Evolutionary conservation across 331 rosid species (phyloP).

Genomic region (Acacia pycnantha): DNA sequence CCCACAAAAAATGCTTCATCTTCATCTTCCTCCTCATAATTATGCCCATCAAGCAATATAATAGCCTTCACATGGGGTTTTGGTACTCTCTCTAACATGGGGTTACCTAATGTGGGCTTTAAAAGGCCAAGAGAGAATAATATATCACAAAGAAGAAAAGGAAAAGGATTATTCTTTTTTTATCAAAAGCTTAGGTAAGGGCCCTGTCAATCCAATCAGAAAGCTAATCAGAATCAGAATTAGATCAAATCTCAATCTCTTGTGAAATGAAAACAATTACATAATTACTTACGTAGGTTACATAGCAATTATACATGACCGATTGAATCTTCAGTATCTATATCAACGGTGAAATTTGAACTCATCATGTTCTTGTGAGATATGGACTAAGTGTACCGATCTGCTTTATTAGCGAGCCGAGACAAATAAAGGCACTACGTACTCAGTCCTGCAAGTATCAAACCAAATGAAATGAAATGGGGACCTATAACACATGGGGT

Average conservation of each 20-base stretch:
- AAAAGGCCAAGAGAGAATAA: constrained; percentile 27
- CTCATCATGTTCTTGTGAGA: background rate
- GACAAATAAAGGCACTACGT: constrained; percentile 54
- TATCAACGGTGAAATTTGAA: background rate
- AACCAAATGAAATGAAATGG: constrained; percentile 43
- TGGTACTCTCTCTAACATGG: constrained; percentile 48
- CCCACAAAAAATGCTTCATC: constrained; percentile 45
- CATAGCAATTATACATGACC: background rate
- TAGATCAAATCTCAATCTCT: background rate
- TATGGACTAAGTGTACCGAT: background rate
- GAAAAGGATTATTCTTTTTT: background rate
- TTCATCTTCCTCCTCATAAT: constrained; percentile 32
- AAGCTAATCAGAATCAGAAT: background rate
- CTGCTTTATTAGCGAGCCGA: constrained; percentile 16
- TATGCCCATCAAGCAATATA: constrained; percentile 58
- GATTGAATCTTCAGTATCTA: background rate
- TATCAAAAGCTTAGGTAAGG: background rate
- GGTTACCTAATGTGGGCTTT: constrained; percentile 60
- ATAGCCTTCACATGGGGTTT: constrained; percentile 83
- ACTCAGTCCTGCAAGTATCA: constrained; percentile 35
- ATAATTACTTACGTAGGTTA: background rate
- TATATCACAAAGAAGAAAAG: background rate
- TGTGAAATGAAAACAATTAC: background rate
- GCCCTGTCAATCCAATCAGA: background rate
- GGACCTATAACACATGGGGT: constrained; percentile 95